Base-by-base conservation (phyloP, 352 stramenopile genomes). In the Bremia lactucae region DNA sequence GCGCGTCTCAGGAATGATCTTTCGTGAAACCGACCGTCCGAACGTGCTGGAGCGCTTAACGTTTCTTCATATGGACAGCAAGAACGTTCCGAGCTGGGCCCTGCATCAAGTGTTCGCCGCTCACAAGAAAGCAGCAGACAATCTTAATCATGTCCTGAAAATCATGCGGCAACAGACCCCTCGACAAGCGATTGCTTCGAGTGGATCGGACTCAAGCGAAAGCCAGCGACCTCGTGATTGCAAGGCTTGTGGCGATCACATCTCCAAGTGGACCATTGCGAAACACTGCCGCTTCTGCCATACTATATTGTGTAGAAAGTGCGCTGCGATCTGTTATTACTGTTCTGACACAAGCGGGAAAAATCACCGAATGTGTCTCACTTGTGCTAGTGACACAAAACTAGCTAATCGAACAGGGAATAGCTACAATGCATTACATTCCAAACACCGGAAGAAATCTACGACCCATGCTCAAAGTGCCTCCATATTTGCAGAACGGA, bases 61-160 rank as follows among this genome's bases (percentile, higher is more conserved):
- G 29, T 72, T 83, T 20, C 49, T 81, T 18, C 67, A 85, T 34
- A 39, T 75, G 7, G 70, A 85, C 46, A 55, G 63, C 7, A 56
- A 60, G 18, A 62, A 62, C 11, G 47, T 65, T 13, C 59, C 67
- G 4, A 59, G 57, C 9, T 84, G 72, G 65, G 57, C 74, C 19
- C 57, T 63, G 13, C 66, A 76, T 21, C 54, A 74, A 28, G 62
- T 62, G 19, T 56, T 79, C 29, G 62, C 55, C 6, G 45, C 49
- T 7, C 55, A 61, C 41, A 81, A 83, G 46, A 71, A 67, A 36
- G 59, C 71, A 6, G 60, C 63, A 11, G 46, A 63, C 33, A 57
- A 52, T 42, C 58, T 85, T 37, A 83, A 77, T 33, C 72, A 85
- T 42, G 49, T 78, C 39, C 67, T 85, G 46, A 80, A 78, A 52